Evolutionary conservation across 306 rosid genomes (phyloP), one percentile per base, ranked within the genome.

Genomic region (Lagenaria siceraria): DNA sequence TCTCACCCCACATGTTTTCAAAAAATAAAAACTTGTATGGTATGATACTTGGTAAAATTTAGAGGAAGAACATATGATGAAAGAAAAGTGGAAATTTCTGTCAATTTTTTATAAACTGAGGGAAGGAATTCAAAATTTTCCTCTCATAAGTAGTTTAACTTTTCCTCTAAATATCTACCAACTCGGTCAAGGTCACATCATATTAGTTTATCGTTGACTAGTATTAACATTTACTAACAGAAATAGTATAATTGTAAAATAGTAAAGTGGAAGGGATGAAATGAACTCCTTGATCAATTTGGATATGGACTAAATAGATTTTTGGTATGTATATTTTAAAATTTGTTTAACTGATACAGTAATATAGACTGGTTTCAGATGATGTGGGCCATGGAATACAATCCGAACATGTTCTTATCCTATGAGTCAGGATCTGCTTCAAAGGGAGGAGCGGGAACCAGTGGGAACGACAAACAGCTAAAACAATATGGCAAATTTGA

Each of bases 301-400:
- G 33, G 35, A 58, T 58, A 5, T 58, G 33, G 17, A 11, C 63
- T 58, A 22, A 58, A 27, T 13, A 13, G 38, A 29, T 14, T 29
- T 61, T 74, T 74, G 8, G 64, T 18, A 38, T 40, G 42, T 14
- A 53, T 53, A 7, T 24, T 33, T 71, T 71, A 52, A 70, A 25
- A 46, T 71, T 46, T 71, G 76, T 71, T 69, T 71, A 70, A 70
- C 76, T 71, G 76, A 71, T 84, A 84, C 87, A 84, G 83, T 89
- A 82, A 89, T 87, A 84, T 87, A 82, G 89, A 86, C 87, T 92
- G 86, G 84, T 94, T 94, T 90, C 93, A 94, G 98, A 70, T 94
- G 85, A 94, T 92, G 87, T 94, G 98, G 98, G 94, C 84, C 79
- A 94, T 94, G 98, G 98, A 94, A 84, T 94, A 94, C 97, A 87